A percentile compares a stretch with the other conserved stretches of the same genome.
Evolutionary conservation across 306 rosid genomes (phyloP).

Genomic region (Fagus crenata): DNA sequence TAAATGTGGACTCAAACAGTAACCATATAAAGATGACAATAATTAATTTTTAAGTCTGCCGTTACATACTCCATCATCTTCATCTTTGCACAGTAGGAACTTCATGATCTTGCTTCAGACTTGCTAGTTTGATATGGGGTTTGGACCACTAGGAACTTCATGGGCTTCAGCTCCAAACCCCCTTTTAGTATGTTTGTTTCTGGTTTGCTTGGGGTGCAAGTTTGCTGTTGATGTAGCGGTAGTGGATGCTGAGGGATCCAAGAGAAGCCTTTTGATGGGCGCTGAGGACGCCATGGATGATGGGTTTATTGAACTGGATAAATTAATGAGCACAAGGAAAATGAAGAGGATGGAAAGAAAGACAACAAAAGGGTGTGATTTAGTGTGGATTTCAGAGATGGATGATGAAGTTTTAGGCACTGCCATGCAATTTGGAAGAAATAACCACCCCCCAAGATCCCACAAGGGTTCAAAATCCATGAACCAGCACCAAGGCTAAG

Average conservation of each 20-base stretch:
- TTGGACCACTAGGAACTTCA: constrained; percentile 97
- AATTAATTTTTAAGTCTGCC: constrained; percentile 17
- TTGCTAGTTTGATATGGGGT: constrained; percentile 81
- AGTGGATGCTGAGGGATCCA: constrained; percentile 36
- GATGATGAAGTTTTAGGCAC: constrained; percentile 54
- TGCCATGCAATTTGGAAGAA: constrained; percentile 95
- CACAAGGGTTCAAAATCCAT: constrained; percentile 99
- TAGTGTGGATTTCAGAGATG: constrained; percentile 45
- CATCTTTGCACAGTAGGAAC: constrained; percentile 14
- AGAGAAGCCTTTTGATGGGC: constrained; percentile 36
- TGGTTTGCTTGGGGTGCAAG: constrained; percentile 47
- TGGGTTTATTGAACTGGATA: constrained; percentile 44
- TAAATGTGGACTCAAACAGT: constrained; percentile 44
- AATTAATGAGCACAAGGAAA: constrained; percentile 55
- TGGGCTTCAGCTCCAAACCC: constrained; percentile 77
- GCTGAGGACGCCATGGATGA: constrained; percentile 44
- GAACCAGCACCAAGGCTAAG: constrained; percentile 77
- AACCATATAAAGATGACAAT: constrained; percentile 49
- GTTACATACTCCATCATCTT: constrained; percentile 38
- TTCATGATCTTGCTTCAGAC: constrained; percentile 19
- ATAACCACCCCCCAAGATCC: constrained; percentile 96
- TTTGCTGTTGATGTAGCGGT: constrained; percentile 33
- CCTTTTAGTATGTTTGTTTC: constrained; percentile 22
- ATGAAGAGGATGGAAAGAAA: constrained; percentile 57
- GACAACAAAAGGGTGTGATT: constrained; percentile 44